These are phyloP conservation scores for Plasmodium gallinaceum DNA, from an alignment of 169 alveolate genomes.

Conservation along the genomic window DNA sequence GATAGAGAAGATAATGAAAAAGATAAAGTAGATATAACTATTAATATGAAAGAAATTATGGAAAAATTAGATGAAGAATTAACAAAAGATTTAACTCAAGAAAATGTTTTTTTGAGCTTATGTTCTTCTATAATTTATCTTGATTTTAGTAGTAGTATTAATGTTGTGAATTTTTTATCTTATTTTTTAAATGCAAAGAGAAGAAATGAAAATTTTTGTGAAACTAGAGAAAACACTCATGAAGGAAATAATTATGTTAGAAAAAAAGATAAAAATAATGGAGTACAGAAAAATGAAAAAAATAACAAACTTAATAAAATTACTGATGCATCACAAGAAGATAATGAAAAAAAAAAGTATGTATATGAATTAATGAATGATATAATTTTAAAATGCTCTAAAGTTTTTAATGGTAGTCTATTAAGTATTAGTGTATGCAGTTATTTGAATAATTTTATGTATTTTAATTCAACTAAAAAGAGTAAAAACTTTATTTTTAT, in stretches of 20 bases:
- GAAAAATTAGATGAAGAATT: constrained; percentile 10
- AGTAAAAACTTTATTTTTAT: constrained; percentile 45
- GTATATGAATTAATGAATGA: constrained; percentile 12
- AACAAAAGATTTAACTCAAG: background rate
- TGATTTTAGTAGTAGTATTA: constrained; percentile 36
- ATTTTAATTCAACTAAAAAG: constrained; percentile 6
- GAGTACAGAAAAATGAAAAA: background rate
- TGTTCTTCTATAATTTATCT: constrained; percentile 46
- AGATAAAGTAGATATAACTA: background rate
- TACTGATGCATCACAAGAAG: background rate
- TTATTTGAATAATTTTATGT: constrained; percentile 37
- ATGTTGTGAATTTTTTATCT: constrained; percentile 33
- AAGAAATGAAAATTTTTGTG: background rate
- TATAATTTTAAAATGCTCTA: constrained; percentile 2
- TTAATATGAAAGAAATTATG: background rate
- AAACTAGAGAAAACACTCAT: background rate
- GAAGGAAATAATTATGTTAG: background rate
- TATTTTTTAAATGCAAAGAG: background rate
- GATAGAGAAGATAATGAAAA: background rate
- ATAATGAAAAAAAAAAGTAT: background rate
- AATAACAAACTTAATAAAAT: background rate
- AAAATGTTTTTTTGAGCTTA: constrained; percentile 55
- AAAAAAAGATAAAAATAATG: background rate
- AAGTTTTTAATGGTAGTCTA: constrained; percentile 28
- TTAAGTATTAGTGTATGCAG: constrained; percentile 49